Evolutionary conservation across 192 early-diverging fungal species (phyloP), one percentile per base, ranked within the genome.

Genomic region (Lobosporangium transversale): DNA sequence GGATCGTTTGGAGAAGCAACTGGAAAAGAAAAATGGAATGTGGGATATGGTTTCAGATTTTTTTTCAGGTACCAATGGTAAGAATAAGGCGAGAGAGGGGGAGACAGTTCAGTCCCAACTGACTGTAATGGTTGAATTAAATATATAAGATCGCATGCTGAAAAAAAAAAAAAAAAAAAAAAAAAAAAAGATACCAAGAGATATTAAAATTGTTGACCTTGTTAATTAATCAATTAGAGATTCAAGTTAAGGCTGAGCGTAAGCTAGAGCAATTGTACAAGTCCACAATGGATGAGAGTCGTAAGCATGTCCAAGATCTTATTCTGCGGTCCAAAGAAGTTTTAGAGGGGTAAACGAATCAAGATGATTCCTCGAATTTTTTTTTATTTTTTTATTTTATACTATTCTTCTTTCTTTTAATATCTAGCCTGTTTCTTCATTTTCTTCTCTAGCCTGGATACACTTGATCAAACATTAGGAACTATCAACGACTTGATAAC

Each of bases 401-500:
- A n/a, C n/a, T n/a, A n/a, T n/a, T n/a, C n/a, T n/a, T n/a, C n/a
- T n/a, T n/a, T n/a, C n/a, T n/a, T n/a, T n/a, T 62, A 10, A 50
- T 58, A 15, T 20, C 31, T 48, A 29, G 23, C 52, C 14, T 18
- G 14, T 15, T 60, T n/a, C 29, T 42, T 48, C 40, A 29, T 62
- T 36, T 44, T 42, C 55, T 48, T 69, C 21, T n/a, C 7, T 43
- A 70, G 80, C 37, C 52, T 87, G 21, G 60, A 80, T 32, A 51
- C 49, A 8, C 37, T 87, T 20, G 82, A 85, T 44, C 68, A 66
- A 31, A 78, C 68, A 20, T 45, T 87, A 26, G 52, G 64, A 9
- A 37, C 76, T 3, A 68, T 87, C 17, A 73, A 84, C 36, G 86
- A 84, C 37, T 70, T 87, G 30, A 65, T 62, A 17, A 69, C 79